phyloP scores from a whole-genome alignment of 768 basidiomycete genomes.

The Macrolepiota dolichaula region DNA sequence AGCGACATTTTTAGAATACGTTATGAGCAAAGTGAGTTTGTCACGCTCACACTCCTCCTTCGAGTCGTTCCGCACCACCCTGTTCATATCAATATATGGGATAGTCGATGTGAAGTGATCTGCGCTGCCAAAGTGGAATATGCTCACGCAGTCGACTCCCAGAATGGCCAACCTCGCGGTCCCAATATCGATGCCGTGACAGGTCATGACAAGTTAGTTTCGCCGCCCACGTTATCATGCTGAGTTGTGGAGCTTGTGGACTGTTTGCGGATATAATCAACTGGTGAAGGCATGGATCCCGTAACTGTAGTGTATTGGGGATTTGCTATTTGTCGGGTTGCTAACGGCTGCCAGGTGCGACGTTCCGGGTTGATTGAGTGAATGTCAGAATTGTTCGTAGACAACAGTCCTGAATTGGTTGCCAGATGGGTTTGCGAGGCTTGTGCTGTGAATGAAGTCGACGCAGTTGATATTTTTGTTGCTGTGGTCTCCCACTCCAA shows the following conservation, averaged over 20 bases:
- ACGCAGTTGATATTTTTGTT: neutral
- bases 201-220: neutral
- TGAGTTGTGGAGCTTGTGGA: neutral
- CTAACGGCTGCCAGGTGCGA: neutral
- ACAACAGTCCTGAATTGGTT: neutral
- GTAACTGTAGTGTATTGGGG: neutral
- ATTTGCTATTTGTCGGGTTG: neutral
- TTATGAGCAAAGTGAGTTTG: neutral
- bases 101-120: neutral
- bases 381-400: neutral
- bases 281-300: neutral
- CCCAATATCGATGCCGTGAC: neutral
- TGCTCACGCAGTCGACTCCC: neutral
- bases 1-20: neutral
- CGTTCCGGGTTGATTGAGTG: neutral
- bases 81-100: neutral
- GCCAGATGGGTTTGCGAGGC: conserved; percentile 24
- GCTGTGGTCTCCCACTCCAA: conserved; percentile 54
- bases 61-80: neutral
- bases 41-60: neutral
- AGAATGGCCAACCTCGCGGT: neutral
- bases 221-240: conserved; percentile 7
- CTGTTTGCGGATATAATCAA: neutral
- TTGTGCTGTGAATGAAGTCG: conserved; percentile 31
- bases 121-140: neutral